These are phyloP conservation scores for Brassica nigra DNA, from an alignment of 345 rosid species.

Conservation along the genomic window DNA sequence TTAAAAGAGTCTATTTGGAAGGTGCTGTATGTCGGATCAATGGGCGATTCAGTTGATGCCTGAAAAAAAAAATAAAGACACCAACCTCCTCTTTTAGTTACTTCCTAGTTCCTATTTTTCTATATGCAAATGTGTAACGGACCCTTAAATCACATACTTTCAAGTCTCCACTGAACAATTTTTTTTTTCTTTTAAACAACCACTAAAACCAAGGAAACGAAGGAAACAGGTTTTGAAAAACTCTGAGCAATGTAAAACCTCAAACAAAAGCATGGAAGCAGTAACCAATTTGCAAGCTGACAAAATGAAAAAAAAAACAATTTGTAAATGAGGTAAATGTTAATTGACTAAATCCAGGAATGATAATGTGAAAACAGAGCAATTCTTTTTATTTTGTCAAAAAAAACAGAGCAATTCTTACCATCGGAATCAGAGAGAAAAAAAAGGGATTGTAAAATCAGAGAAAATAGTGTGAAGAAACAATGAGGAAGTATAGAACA, in stretches of 20 bases:
- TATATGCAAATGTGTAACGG: not conserved
- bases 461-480: not conserved
- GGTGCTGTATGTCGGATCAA: slow-evolving; percentile 67
- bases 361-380: not conserved
- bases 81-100: slow-evolving; percentile 20
- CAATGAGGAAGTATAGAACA: not conserved
- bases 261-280: slow-evolving; percentile 6
- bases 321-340: not conserved
- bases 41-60: slow-evolving; percentile 63
- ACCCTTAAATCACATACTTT: too few species aligned
- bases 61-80: slow-evolving; percentile 37
- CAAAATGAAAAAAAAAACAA: not conserved
- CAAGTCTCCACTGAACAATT: not conserved
- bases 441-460: not conserved
- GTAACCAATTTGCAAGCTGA: not conserved
- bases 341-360: not conserved
- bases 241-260: not conserved
- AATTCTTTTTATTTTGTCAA: too few species aligned
- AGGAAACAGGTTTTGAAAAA: not conserved
- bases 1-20: slow-evolving; percentile 93
- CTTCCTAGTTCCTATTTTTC: not conserved
- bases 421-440: not conserved
- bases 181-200: not conserved
- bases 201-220: not conserved
- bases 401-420: not conserved